Conservation (phyloP, 495 filamentous ascomycete genomes). For the Xylaria venustula region DNA sequence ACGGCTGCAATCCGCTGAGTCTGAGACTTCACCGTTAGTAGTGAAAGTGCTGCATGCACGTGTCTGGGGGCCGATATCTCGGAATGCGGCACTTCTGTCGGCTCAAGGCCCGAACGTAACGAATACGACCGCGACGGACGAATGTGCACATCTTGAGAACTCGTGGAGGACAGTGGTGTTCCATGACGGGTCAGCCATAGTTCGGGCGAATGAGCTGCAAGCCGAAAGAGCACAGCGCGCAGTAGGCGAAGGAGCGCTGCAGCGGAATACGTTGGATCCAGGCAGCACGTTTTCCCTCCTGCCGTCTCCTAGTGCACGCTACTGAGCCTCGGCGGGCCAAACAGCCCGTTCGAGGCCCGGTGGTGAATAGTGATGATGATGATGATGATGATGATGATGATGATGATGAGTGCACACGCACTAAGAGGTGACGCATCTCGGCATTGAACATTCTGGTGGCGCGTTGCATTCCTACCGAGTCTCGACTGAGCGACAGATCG, state of each 20-base stretch:
- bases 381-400: conserved; percentile 2
- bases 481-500: too few relatives aligned
- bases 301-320: too few relatives aligned
- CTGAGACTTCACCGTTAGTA: background rate
- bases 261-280: too few relatives aligned
- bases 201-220: background rate
- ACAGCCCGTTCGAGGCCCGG: background rate
- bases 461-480: too few relatives aligned
- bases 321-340: background rate
- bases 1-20: background rate
- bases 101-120: background rate
- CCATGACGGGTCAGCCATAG: background rate
- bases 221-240: background rate
- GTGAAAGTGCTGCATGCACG: background rate
- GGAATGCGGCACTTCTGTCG: background rate
- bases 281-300: too few relatives aligned
- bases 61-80: background rate
- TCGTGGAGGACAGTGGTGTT: background rate
- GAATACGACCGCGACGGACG: background rate
- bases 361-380: background rate
- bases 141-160: background rate
- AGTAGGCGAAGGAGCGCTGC: too few relatives aligned
- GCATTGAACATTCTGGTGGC: too few relatives aligned
- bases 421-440: background rate
- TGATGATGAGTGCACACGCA: background rate